These are phyloP conservation scores for Eucalyptus urophylla DNA, from an alignment of 345 rosid genomes.

Conservation along the genomic window DNA sequence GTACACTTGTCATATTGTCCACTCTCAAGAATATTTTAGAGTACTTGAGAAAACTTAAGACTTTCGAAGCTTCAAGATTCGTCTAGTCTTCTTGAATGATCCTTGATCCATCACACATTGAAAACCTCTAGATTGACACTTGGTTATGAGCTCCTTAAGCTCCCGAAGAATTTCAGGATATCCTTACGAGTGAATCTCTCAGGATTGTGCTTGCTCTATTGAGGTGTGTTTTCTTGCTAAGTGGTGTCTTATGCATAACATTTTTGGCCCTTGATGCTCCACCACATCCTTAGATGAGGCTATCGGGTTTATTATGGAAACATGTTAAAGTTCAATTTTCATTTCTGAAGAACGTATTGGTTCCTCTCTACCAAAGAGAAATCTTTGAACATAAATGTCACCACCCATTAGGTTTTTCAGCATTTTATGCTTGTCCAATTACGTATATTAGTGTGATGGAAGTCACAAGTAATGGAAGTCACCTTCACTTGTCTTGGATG, in stretches of 20 bases:
- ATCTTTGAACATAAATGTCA: neutral
- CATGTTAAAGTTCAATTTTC: neutral
- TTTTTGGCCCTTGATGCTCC: neutral
- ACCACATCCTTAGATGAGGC: neutral
- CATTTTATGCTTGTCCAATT: neutral
- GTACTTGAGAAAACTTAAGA: too few relatives aligned
- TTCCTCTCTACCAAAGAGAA: neutral
- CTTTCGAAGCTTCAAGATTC: rapidly evolving
- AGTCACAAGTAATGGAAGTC: too few relatives aligned
- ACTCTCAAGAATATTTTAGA: too few relatives aligned
- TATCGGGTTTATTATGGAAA: neutral
- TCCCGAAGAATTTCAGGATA: conserved; percentile 67
- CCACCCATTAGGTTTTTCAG: neutral
- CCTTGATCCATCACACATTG: too few relatives aligned
- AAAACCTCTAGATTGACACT: too few relatives aligned
- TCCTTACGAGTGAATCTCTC: conserved; percentile 40
- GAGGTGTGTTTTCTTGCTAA: neutral
- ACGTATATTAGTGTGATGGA: neutral
- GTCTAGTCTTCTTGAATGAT: too few relatives aligned
- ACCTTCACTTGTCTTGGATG: neutral
- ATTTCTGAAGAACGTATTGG: neutral
- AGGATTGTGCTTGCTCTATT: neutral
- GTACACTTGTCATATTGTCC: too few relatives aligned
- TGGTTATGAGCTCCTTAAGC: conserved; percentile 63
- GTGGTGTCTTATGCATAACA: neutral